A percentile compares a stretch with the other conserved stretches of the same genome.
phyloP scores from a whole-genome alignment of 108 stramenopile species.

The Nitzschia sp. region DNA sequence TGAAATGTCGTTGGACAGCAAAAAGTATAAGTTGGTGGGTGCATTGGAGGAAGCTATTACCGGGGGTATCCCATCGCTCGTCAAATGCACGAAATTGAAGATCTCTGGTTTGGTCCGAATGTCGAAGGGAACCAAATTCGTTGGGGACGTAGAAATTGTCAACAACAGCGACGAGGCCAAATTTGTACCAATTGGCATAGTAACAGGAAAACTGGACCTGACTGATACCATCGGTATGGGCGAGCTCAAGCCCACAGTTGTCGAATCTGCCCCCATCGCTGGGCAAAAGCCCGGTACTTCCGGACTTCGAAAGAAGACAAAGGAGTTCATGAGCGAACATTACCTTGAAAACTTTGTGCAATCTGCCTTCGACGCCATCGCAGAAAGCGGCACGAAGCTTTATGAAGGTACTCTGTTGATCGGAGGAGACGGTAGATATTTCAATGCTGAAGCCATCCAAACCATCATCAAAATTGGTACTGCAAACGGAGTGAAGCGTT shows the following conservation, averaged over 20 bases:
- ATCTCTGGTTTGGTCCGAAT: constrained; percentile 91
- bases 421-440: constrained; percentile 99
- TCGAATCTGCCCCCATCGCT: constrained; percentile 87
- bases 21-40: constrained; percentile 78
- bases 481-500: constrained; percentile 94
- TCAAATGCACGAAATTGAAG: constrained; percentile 86
- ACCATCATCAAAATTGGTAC: constrained; percentile 95
- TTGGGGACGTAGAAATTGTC: constrained; percentile 81
- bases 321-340: constrained; percentile 90
- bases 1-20: constrained; percentile 87
- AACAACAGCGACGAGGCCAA: constrained; percentile 93
- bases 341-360: constrained; percentile 99
- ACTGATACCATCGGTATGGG: constrained; percentile 87
- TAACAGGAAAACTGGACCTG: constrained; percentile 87
- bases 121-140: constrained; percentile 83
- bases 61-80: constrained; percentile 90
- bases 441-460: constrained; percentile 95
- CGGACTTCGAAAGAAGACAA: constrained; percentile 99
- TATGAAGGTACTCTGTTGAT: constrained; percentile 90
- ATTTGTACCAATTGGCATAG: constrained; percentile 80
- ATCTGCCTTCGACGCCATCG: constrained; percentile 91
- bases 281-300: constrained; percentile 99
- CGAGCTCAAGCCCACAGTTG: constrained; percentile 70
- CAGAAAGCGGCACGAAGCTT: constrained; percentile 83
- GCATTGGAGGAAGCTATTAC: constrained; percentile 89